phyloP scores from a whole-genome alignment of 2,329 filamentous ascomycete genomes.

The Harringtonia aguacate region DNA sequence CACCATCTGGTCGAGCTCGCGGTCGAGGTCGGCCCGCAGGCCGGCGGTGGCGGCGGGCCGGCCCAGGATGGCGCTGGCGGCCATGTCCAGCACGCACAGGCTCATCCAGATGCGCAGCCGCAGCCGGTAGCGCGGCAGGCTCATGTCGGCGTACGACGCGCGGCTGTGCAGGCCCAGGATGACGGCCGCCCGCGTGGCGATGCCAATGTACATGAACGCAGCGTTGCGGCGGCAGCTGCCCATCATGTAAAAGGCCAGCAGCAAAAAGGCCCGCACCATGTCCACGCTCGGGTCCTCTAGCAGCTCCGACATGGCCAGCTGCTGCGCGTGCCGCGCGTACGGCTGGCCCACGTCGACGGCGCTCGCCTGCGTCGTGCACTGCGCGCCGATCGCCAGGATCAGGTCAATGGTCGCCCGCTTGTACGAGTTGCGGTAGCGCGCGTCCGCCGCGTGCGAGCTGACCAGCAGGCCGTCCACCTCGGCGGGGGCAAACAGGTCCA shows the following conservation, averaged over 20 bases:
- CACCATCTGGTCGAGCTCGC: neutral
- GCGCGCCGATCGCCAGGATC: slow-evolving; percentile 12
- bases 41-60: slow-evolving; percentile 25
- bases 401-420: slow-evolving; percentile 7
- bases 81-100: slow-evolving; percentile 33
- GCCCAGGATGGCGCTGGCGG: slow-evolving; percentile 37
- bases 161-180: slow-evolving; percentile 42
- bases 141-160: slow-evolving; percentile 4
- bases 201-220: slow-evolving; percentile 52
- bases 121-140: slow-evolving; percentile 2
- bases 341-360: neutral
- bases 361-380: slow-evolving; percentile 6
- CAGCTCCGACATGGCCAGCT: slow-evolving; percentile 23
- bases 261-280: slow-evolving; percentile 38
- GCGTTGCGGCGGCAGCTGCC: slow-evolving; percentile 47
- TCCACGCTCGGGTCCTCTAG: slow-evolving; percentile 42
- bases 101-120: slow-evolving; percentile 33
- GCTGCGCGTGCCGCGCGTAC: slow-evolving; percentile 3
- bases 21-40: slow-evolving; percentile 17
- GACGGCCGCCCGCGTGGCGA: slow-evolving; percentile 44
- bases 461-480: slow-evolving; percentile 5
- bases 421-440: slow-evolving; percentile 5
- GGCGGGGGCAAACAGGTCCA: slow-evolving; percentile 5
- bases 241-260: slow-evolving; percentile 51
- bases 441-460: slow-evolving; percentile 1